These are phyloP conservation scores for Xerophyta viscosa DNA, from an alignment of 106 monocot genomes.

Conservation along the genomic window DNA sequence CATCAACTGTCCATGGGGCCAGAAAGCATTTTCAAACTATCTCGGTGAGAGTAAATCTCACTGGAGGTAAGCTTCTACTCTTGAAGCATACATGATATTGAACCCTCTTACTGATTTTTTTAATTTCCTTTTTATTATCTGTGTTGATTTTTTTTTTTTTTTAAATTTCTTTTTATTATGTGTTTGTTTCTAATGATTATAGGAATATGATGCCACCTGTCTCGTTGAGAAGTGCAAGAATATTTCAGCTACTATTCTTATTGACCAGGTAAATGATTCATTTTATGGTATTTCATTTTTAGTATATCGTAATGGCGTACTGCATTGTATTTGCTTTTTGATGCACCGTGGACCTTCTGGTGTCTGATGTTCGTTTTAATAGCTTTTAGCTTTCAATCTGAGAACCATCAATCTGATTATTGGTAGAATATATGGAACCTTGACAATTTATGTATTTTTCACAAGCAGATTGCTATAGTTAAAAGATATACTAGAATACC, in stretches of 20 bases:
- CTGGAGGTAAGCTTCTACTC: constrained; percentile 61
- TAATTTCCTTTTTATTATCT: not conserved
- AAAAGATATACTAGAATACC: too few species aligned
- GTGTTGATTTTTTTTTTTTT: not conserved
- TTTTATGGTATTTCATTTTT: too few species aligned
- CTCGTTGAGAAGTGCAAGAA: constrained; percentile 46
- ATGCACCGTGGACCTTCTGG: too few species aligned
- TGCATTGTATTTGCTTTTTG: too few species aligned
- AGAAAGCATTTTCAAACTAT: constrained; percentile 97
- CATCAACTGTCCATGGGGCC: constrained; percentile 86
- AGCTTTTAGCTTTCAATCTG: too few species aligned
- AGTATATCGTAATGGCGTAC: too few species aligned
- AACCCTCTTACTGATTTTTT: not conserved
- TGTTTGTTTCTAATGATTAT: constrained; percentile 1
- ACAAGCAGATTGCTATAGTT: too few species aligned
- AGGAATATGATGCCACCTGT: constrained; percentile 95
- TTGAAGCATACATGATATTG: not conserved
- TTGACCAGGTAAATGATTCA: constrained; percentile 64
- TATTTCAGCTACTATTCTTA: constrained; percentile 64
- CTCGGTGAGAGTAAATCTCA: constrained; percentile 57
- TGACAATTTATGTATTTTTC: too few species aligned
- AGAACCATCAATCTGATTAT: too few species aligned
- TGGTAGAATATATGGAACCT: too few species aligned
- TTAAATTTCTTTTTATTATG: constrained; percentile 1
- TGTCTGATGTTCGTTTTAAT: too few species aligned